A percentile compares a stretch with the other conserved stretches of the same genome.
Conservation (phyloP, 2,329 filamentous ascomycete species). For the Chalaropsis ovoidea region DNA sequence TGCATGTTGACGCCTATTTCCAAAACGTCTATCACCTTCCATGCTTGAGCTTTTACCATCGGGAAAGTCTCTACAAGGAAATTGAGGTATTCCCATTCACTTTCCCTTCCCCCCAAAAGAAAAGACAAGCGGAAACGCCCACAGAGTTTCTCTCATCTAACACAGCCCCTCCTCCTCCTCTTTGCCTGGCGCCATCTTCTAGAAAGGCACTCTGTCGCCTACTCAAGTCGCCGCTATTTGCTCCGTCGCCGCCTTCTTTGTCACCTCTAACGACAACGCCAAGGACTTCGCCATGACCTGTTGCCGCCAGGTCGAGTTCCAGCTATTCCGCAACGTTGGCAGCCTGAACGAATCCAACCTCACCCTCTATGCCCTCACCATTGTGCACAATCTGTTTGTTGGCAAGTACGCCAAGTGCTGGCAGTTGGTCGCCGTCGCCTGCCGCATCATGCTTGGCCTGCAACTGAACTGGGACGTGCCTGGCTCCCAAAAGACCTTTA, state of each 20-base stretch:
- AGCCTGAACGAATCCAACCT: constrained; percentile 33
- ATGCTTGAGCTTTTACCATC: constrained; percentile 35
- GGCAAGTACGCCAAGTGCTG: constrained; percentile 35
- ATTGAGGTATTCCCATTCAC: constrained; percentile 30
- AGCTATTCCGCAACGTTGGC: constrained; percentile 36
- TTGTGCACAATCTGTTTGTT: constrained; percentile 33
- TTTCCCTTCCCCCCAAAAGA: not conserved
- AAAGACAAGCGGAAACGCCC: not conserved
- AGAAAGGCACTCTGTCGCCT: constrained; percentile 33
- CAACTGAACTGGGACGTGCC: constrained; percentile 36
- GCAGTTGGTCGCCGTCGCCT: constrained; percentile 35
- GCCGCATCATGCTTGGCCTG: constrained; percentile 34
- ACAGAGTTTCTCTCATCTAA: not conserved
- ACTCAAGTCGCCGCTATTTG: constrained; percentile 35
- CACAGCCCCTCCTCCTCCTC: not conserved
- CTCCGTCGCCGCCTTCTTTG: constrained; percentile 33
- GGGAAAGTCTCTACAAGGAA: constrained; percentile 32
- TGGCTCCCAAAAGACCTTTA: constrained; percentile 30
- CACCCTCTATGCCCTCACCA: constrained; percentile 33
- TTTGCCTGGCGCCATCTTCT: not conserved
- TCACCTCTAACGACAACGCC: constrained; percentile 32
- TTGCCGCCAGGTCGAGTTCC: constrained; percentile 34
- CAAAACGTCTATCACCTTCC: constrained; percentile 35
- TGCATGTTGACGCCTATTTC: constrained; percentile 36
- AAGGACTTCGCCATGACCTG: constrained; percentile 35